Base-by-base conservation (phyloP, 768 basidiomycete genomes). In the Termitomyces titanicus region DNA sequence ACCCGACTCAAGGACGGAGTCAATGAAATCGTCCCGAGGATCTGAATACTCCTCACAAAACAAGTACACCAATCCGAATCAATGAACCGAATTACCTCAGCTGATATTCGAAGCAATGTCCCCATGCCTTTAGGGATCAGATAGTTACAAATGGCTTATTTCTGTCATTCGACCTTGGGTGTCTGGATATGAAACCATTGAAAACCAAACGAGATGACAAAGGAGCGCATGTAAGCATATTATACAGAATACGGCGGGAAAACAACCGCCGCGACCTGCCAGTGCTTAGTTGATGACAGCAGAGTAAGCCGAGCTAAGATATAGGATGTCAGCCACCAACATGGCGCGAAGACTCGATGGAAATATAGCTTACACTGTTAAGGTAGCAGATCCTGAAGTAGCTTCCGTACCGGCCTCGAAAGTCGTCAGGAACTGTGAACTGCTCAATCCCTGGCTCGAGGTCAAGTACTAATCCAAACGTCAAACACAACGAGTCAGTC, bases 371-470 rank as follows among this genome's bases (percentile, higher is more conserved):
- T 61, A 85, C 85, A 79, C 80, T 0, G 72, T 76, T 8, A 86
- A 67, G 0, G 73, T 77, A 10, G 80, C 83, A 27, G 72, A 71
- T n/a, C 85, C 85, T 11, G 74, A 74, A 0, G 81, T 85, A 15
- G 80, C 79, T 66, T 88, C 86, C 0, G 81, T 82, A 6, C 86
- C 86, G 7, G 75, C 84, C 62, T 88, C 84, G 1, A 77, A 77
- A 12, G 79, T 83, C 35, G 66, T 76, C 50, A 88, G 72, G 69
- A 76, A 88, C 61, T 88, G 79, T 3, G 81, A 78, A 13, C 75
- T 63, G 55, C 69, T 66, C 31, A 88, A 58, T 5, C 75, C 72
- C 33, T 77, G 70, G 44, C 73, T 68, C 9, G 75, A 50, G 0
- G 77, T 78, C 62, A 88, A 66, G 58, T 83, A 80, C 84, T 87